A percentile compares a stretch with the other conserved stretches of the same genome.
Evolutionary conservation across 108 stramenopile genomes (phyloP).

Genomic region (Cyclotella cryptica): DNA sequence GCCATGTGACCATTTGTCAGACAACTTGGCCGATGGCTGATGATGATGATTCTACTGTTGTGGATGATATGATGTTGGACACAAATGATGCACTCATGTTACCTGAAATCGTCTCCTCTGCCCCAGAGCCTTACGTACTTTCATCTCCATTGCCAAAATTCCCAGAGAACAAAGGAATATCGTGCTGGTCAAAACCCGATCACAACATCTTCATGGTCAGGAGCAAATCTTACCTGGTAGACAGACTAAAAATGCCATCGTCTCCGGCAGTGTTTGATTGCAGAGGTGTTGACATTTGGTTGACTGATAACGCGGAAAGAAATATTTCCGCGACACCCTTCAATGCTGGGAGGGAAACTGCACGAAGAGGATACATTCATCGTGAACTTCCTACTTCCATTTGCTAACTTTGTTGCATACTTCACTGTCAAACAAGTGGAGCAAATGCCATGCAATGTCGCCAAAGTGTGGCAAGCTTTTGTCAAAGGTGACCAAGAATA

Average conservation of each 20-base stretch:
- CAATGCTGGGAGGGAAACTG: slow-evolving; percentile 81
- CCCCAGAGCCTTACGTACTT: slow-evolving; percentile 30
- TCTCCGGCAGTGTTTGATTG: slow-evolving; percentile 73
- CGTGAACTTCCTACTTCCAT: slow-evolving; percentile 91
- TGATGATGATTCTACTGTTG: slow-evolving; percentile 54
- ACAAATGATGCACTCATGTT: slow-evolving; percentile 41
- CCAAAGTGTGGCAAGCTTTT: slow-evolving; percentile 79
- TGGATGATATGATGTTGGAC: slow-evolving; percentile 45
- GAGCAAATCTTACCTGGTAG: slow-evolving; percentile 73
- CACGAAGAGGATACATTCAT: slow-evolving; percentile 83
- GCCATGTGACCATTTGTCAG: not conserved
- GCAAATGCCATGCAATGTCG: slow-evolving; percentile 69
- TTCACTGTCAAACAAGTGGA: slow-evolving; percentile 76
- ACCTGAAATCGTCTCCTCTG: slow-evolving; percentile 8
- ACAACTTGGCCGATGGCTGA: not conserved
- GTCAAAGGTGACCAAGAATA: slow-evolving; percentile 84
- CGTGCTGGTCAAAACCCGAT: slow-evolving; percentile 86
- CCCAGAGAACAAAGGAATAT: slow-evolving; percentile 71
- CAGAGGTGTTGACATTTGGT: slow-evolving; percentile 89
- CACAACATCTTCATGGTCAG: slow-evolving; percentile 82
- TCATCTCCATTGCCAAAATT: slow-evolving; percentile 79
- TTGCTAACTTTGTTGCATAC: slow-evolving; percentile 91
- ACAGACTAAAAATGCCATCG: slow-evolving; percentile 83
- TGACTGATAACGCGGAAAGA: slow-evolving; percentile 87
- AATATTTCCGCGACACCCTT: slow-evolving; percentile 88